phyloP scores from a whole-genome alignment of 2,329 filamentous ascomycete species.

The Phoma herbarum region DNA sequence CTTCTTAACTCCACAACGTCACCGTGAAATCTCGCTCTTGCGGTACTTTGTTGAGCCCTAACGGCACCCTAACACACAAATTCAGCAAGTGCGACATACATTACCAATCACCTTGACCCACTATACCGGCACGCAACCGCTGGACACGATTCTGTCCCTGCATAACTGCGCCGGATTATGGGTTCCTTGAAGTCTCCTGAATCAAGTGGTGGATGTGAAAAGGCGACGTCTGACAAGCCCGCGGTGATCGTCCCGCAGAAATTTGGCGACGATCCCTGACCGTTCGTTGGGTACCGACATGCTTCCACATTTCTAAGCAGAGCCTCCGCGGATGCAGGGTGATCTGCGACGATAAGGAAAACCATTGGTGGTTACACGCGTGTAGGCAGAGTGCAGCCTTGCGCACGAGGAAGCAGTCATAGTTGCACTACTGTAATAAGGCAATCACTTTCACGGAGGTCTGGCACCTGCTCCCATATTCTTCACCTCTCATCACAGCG shows the following conservation, averaged over 20 bases:
- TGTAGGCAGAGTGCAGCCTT: not conserved
- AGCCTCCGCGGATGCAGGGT: not conserved
- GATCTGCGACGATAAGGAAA: not conserved
- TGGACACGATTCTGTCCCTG: constrained; percentile 11
- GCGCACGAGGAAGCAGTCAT: not conserved
- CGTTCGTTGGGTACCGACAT: not conserved
- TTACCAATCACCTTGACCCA: constrained; percentile 20
- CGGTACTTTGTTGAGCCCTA: constrained; percentile 11
- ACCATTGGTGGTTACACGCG: not conserved
- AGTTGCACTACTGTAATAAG: not conserved
- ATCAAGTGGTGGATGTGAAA: constrained; percentile 17
- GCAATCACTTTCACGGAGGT: not conserved
- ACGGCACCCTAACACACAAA: not conserved
- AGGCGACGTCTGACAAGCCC: constrained; percentile 12
- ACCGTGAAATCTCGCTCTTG: constrained; percentile 7
- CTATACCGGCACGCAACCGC: constrained; percentile 2
- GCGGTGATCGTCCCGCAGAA: constrained; percentile 20
- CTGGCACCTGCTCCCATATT: not conserved
- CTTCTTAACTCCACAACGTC: constrained; percentile 17
- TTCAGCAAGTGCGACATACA: constrained; percentile 8
- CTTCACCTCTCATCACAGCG: not conserved
- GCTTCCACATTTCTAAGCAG: constrained; percentile 19
- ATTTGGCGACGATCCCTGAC: constrained; percentile 3
- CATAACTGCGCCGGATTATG: constrained; percentile 13
- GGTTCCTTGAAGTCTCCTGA: constrained; percentile 10